These are phyloP conservation scores for Meira nashicola DNA, from an alignment of 1,284 basidiomycete species.

Conservation along the genomic window DNA sequence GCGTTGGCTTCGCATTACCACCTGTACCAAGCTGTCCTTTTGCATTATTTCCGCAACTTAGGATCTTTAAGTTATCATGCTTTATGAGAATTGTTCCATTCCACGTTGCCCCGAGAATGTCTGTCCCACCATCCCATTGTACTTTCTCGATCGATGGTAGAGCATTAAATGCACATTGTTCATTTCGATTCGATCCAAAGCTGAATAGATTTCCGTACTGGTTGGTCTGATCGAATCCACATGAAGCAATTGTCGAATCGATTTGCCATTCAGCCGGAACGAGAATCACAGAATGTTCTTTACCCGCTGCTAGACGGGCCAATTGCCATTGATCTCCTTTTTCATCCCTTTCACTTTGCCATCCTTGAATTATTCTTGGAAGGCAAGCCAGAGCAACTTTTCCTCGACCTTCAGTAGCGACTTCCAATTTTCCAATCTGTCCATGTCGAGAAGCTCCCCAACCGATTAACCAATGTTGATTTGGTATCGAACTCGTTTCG, in stretches of 20 bases:
- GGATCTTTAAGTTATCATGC: constrained; percentile 1
- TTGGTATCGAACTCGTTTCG: too few relatives aligned
- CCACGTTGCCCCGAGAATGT: not conserved
- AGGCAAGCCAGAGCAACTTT: constrained; percentile 1
- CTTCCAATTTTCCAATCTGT: constrained; percentile 7
- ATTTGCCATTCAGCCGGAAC: constrained; percentile 5
- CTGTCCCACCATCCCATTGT: too few relatives aligned
- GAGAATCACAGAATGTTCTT: constrained; percentile 6
- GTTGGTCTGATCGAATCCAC: too few relatives aligned
- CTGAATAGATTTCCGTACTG: too few relatives aligned
- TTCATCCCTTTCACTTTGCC: not conserved
- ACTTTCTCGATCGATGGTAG: too few relatives aligned
- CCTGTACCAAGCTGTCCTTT: constrained; percentile 7
- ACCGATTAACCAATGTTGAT: constrained; percentile 7
- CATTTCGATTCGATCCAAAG: too few relatives aligned
- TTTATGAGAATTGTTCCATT: constrained; percentile 2
- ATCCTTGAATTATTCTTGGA: not conserved
- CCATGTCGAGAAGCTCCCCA: constrained; percentile 19
- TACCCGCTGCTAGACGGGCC: constrained; percentile 8
- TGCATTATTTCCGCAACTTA: constrained; percentile 6
- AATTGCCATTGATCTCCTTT: not conserved
- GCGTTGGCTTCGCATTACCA: not conserved
- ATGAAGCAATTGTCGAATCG: too few relatives aligned
- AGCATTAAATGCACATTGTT: too few relatives aligned
- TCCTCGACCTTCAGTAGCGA: not conserved